phyloP scores from a whole-genome alignment of 2,329 filamentous ascomycete genomes.

The Colletotrichum sp. region DNA sequence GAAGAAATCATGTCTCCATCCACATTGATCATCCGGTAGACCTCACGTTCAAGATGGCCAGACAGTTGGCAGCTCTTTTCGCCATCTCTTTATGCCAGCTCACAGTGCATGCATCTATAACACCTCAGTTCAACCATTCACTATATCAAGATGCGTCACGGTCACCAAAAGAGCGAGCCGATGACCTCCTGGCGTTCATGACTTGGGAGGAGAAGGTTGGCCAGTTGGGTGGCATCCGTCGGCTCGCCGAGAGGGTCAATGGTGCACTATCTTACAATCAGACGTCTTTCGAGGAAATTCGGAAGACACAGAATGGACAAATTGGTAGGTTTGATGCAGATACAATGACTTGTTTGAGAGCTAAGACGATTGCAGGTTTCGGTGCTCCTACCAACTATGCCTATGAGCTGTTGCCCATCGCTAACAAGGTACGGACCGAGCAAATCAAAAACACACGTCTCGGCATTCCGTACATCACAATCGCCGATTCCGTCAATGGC shows the following conservation, averaged over 20 bases:
- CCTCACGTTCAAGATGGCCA: not conserved
- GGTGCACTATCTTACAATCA: not conserved
- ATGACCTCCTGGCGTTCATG: slow-evolving; percentile 9
- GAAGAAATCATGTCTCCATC: no score
- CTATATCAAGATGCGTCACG: not conserved
- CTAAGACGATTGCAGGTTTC: slow-evolving; percentile 23
- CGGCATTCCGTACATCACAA: slow-evolving; percentile 27
- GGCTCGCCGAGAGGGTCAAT: not conserved
- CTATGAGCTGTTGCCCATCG: slow-evolving; percentile 27
- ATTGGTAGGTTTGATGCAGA: not conserved
- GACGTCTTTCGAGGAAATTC: slow-evolving; percentile 5
- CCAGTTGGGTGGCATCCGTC: slow-evolving; percentile 10
- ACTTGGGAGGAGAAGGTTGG: slow-evolving; percentile 17
- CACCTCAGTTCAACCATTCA: not conserved
- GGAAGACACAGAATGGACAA: slow-evolving; percentile 12
- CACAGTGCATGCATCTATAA: not conserved
- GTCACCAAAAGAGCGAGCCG: not conserved
- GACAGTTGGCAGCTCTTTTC: not conserved
- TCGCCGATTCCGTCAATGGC: slow-evolving; percentile 32
- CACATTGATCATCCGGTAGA: not conserved
- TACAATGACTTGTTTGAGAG: not conserved
- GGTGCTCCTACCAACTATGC: slow-evolving; percentile 32
- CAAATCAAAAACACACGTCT: slow-evolving; percentile 23
- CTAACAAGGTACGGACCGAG: slow-evolving; percentile 26
- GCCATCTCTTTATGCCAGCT: not conserved